phyloP scores from a whole-genome alignment of 2,329 filamentous ascomycete genomes.

The Sphaerulina populicola region DNA sequence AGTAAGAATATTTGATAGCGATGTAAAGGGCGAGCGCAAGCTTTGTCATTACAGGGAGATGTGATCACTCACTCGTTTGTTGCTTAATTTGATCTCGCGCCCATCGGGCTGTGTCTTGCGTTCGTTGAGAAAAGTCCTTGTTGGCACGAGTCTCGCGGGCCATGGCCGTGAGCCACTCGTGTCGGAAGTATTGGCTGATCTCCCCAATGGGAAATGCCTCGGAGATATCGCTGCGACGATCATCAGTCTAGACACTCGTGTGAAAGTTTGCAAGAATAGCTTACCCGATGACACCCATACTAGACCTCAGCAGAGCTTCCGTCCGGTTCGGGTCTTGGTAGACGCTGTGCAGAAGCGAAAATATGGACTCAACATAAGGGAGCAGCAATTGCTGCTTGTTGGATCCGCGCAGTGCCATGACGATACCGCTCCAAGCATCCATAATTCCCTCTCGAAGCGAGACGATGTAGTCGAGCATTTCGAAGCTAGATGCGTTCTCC shows the following conservation, averaged over 20 bases:
- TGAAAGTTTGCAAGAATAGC: constrained; percentile 29
- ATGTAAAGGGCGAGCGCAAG: neutral
- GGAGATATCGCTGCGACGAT: constrained; percentile 64
- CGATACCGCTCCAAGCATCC: constrained; percentile 97
- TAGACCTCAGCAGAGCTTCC: constrained; percentile 82
- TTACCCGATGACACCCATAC: constrained; percentile 95
- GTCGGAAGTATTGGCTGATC: constrained; percentile 72
- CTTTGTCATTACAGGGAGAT: neutral
- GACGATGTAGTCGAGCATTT: constrained; percentile 95
- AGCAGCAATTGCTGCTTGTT: constrained; percentile 64
- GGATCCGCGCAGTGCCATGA: constrained; percentile 83
- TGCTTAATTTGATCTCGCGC: constrained; percentile 95
- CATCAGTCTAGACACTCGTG: constrained; percentile 33
- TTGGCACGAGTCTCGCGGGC: constrained; percentile 88
- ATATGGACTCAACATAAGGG: constrained; percentile 75
- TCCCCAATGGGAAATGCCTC: constrained; percentile 90
- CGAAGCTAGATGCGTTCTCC: constrained; percentile 59
- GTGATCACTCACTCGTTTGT: constrained; percentile 45
- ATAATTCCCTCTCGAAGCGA: constrained; percentile 95
- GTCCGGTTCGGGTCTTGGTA: constrained; percentile 78
- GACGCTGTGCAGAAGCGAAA: constrained; percentile 74
- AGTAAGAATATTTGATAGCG: constrained; percentile 2
- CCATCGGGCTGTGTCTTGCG: constrained; percentile 92
- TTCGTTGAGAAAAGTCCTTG: constrained; percentile 75
- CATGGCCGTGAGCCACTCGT: constrained; percentile 81